Evolutionary conservation across 2,329 filamentous ascomycete species (phyloP).

Genomic region (Furcasterigmium sp.): DNA sequence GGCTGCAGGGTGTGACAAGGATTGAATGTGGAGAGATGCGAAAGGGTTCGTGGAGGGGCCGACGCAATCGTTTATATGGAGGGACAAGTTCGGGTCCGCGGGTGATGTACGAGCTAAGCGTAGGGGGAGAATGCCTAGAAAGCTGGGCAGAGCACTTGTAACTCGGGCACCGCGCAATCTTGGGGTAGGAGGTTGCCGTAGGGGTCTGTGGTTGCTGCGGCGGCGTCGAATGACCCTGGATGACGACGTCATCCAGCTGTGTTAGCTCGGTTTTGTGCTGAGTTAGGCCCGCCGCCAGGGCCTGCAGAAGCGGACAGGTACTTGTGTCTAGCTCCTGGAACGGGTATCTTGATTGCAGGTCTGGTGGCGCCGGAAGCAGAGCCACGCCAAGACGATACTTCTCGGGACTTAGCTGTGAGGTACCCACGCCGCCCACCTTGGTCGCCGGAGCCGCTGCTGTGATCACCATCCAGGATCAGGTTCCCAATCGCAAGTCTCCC

Average conservation of each 20-base stretch:
- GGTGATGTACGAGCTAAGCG: neutral
- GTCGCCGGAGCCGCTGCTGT: conserved; percentile 1
- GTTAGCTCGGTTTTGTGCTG: conserved; percentile 9
- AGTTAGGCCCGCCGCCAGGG: neutral
- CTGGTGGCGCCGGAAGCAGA: too few relatives aligned
- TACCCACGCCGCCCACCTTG: neutral
- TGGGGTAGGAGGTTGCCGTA: neutral
- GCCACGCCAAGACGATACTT: neutral
- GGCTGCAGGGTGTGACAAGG: conserved; percentile 9
- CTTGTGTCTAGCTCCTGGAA: too few relatives aligned
- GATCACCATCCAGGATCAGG: conserved; percentile 4
- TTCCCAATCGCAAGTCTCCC: neutral
- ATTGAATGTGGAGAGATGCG: neutral
- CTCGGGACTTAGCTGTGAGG: neutral
- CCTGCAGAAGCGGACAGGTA: neutral
- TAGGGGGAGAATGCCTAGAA: neutral
- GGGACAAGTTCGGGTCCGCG: neutral
- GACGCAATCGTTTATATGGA: conserved; percentile 5
- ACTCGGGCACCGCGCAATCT: neutral
- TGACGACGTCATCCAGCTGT: conserved; percentile 12
- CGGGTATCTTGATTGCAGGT: too few relatives aligned
- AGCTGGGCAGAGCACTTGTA: neutral
- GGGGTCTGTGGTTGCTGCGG: conserved; percentile 8
- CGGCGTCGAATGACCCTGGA: conserved; percentile 2
- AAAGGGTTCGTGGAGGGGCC: conserved; percentile 1